Evolutionary conservation across 2,329 filamentous ascomycete genomes (phyloP), one percentile per base, ranked within the genome.

Genomic region (Canariomyces notabilis): DNA sequence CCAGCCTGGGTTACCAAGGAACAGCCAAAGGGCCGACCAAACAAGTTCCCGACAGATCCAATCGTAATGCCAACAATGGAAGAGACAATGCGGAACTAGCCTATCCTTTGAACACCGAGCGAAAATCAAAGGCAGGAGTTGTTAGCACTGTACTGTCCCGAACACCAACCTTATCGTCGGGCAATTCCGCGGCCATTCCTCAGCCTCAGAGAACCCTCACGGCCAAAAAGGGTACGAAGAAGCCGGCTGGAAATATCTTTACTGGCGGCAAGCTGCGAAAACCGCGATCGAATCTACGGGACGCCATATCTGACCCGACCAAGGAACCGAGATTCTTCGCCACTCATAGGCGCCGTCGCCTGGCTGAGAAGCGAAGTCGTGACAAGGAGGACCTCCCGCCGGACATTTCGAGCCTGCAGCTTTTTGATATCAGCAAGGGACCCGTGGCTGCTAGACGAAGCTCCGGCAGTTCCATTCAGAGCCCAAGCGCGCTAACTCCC

Each of bases 341-440:
- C 2, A 69, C 60, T 4, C 54, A 63, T 49, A 68, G 64, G 8
- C 51, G 64, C 7, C 55, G 59, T 20, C 68, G 73, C 26, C 60
- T 70, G 16, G 65, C 72, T 2, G 64, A 73, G 47, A 63, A 74
- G 23, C 59, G 61, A 33, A 65, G 62, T 5, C 70, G 72, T 21
- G 68, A 71, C 16, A 67, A 64, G 43, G 69, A 69, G 36, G 75
- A 78, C 22, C 50, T 50, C 2, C 64, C 70, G 2, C 59, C 67
- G 2, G 64, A 67, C 44, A 50, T 67, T 29, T 63, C 64, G 4
- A 47, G 42, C 9, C 14, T 63, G 5, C 31, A 47, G 4, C 50
- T 69, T 22, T 55, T 63, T 29, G 57, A 52, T 6, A 61, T 71
- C 11, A 55, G 32, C 7, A 51, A 44, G 14, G 59, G 62, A 4